Base-by-base conservation (phyloP, 495 filamentous ascomycete species). In the Hypoxylon perforatum region DNA sequence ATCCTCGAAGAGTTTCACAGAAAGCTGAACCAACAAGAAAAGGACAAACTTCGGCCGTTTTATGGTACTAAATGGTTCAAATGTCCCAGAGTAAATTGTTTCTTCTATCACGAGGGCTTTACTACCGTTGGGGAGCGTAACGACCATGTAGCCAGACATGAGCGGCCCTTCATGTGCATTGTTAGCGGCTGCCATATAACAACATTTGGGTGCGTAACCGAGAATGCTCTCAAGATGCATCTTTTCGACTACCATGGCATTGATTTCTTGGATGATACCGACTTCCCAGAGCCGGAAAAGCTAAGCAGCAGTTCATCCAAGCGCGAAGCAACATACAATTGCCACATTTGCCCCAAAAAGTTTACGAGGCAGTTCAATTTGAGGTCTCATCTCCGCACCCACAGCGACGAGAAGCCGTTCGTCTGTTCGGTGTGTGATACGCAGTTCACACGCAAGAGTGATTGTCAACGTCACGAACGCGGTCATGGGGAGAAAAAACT, bases 341-440 rank as follows among this genome's bases (percentile, higher is more conserved):
- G 80, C 62, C 71, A 35, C 18, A 58, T 77, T 33, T 83, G 81
- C 61, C 70, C 75, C 36, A 84, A 83, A 63, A 73, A 75, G 11
- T 84, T 82, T 69, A 82, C 80, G 3, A 74, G 78, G 46, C 78
- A 76, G n/a, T 80, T 80, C 70, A 84, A 83, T 61, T 76, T 84
- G 2, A 73, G 76, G 28, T 77, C 74, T 2, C 81, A 83, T 63
- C 57, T 82, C 10, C 75, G 76, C 36, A 80, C 78, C 1, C 81
- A 83, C 65, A 76, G 69, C n/a, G 78, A 77, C 46, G 75, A 79
- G 61, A 75, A 77, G 18, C 76, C 79, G 3, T 81, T 78, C 63
- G 72, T 73, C 18, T 84, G 81, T 74, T 71, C 28, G 71, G 12
- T 25, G 0, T 71, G 68, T 36, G 48, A 35, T 4, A n/a, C 63